Base-by-base conservation (phyloP, 2,329 filamentous ascomycete species). In the Paecilomyces niveus region DNA sequence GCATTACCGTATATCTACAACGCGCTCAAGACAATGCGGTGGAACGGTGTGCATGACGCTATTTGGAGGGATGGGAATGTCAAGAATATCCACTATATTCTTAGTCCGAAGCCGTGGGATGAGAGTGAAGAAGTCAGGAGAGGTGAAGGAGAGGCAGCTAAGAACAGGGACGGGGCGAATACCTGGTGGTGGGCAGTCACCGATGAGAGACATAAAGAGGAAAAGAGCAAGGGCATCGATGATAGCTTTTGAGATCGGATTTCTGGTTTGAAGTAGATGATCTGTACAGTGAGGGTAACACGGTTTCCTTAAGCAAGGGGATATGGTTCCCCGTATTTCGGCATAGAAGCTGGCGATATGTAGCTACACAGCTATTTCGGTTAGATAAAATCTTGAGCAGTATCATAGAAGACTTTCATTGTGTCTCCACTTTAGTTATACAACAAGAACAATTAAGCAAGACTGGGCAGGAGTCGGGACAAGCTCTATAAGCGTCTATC, bases 61-160 rank as follows among this genome's bases (percentile, higher is more conserved):
- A 85, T 87, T 58, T 87, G 84, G 84, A 73, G 78, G 59, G 84
- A 87, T 61, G 78, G 81, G 18, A 68, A 79, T 63, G 81, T 86
- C 21, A 86, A 85, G 74, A 86, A 86, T 63, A 74, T 86, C 10
- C 84, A 87, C 68, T 86, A 84, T 64, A 81, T 87, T 49, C 66
- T 87, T 57, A 81, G 77, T 55, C 83, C 83, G 32, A 87, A 87
- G 72, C 84, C 84, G 3, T 87, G 84, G 84, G 82, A 86, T 61
- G 83, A 86, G 60, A 60, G 54, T 33, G 59, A 59, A 54, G 61
- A 57, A 22, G 35, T 53, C 5, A 35, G 33, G 26, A 55, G 57
- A 9, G 56, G 52, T 52, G 35, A 58, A 45, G 55, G 53, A 33
- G 59, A 61, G 11, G 55, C 59, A 21, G 45, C 54, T 10, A 35